Evolutionary conservation across 352 stramenopile species (phyloP).

Genomic region (Hyaloperonospora brassicae): DNA sequence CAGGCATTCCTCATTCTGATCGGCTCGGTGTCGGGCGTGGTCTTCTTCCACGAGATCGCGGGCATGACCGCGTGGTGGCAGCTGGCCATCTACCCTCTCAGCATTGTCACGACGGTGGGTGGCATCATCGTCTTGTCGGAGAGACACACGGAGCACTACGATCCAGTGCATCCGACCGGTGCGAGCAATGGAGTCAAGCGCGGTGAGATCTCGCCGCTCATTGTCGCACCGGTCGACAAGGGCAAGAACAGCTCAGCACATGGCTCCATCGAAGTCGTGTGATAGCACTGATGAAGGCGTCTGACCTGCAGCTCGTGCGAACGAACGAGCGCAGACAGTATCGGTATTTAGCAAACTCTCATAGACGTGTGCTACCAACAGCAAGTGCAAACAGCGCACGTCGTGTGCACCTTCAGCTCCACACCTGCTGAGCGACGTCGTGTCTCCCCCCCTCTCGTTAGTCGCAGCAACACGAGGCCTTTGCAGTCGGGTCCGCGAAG

Average conservation of each 20-base stretch:
- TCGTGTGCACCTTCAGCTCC: too few species aligned
- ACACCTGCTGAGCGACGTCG: too few species aligned
- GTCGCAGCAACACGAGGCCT: slow-evolving; percentile 45
- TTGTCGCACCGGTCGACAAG: slow-evolving; percentile 26
- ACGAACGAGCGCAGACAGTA: background rate
- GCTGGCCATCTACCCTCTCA: slow-evolving; percentile 59
- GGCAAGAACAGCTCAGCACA: slow-evolving; percentile 28
- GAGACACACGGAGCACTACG: slow-evolving; percentile 56
- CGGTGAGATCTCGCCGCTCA: slow-evolving; percentile 41
- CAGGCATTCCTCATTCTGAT: slow-evolving; percentile 80
- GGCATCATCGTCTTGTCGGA: slow-evolving; percentile 79
- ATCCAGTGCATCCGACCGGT: slow-evolving; percentile 22
- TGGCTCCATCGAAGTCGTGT: slow-evolving; percentile 32
- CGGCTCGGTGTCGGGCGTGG: slow-evolving; percentile 75
- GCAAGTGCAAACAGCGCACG: slow-evolving; percentile 1
- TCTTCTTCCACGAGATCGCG: slow-evolving; percentile 83
- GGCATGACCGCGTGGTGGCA: slow-evolving; percentile 83
- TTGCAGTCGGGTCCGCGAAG: slow-evolving; percentile 52
- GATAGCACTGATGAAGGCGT: slow-evolving; percentile 3
- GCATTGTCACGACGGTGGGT: slow-evolving; percentile 69
- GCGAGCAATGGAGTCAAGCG: slow-evolving; percentile 30
- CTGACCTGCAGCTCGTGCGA: slow-evolving; percentile 2
- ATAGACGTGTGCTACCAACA: slow-evolving; percentile 15
- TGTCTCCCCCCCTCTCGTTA: slow-evolving; percentile 13
- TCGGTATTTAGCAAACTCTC: too few species aligned